Conservation (phyloP, 495 filamentous ascomycete genomes). For the Jackrogersella multiformis region DNA sequence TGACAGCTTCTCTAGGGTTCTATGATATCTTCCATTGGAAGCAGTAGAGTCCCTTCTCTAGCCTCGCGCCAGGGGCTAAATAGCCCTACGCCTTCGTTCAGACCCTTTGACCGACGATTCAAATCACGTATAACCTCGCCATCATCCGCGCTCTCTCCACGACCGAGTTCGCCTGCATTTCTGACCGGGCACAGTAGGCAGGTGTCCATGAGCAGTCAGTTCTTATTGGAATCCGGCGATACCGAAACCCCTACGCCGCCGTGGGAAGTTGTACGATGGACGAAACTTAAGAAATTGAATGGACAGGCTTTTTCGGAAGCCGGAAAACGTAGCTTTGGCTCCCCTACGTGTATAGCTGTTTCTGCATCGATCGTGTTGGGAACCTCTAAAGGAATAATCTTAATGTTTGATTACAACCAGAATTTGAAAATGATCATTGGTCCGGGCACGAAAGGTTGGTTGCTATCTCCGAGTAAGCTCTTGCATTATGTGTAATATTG, state of each 20-base stretch:
- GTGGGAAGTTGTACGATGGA: conserved; percentile 98
- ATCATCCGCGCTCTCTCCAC: conserved; percentile 62
- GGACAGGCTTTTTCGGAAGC: conserved; percentile 93
- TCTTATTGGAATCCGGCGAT: conserved; percentile 65
- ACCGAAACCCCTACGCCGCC: conserved; percentile 75
- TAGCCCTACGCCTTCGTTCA: conserved; percentile 79
- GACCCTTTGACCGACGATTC: conserved; percentile 94
- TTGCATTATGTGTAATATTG: conserved; percentile 27
- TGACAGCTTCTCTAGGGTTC: conserved; percentile 70
- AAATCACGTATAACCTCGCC: conserved; percentile 80
- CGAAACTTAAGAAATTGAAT: conserved; percentile 87
- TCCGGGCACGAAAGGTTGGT: conserved; percentile 87
- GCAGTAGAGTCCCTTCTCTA: conserved; percentile 62
- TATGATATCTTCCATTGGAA: conserved; percentile 76
- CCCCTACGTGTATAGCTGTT: conserved; percentile 88
- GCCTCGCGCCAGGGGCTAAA: conserved; percentile 57
- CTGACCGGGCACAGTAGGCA: conserved; percentile 78
- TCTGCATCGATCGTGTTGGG: conserved; percentile 91
- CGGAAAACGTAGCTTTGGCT: conserved; percentile 90
- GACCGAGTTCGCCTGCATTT: conserved; percentile 82
- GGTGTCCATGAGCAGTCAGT: conserved; percentile 71
- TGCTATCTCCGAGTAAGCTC: neutral
- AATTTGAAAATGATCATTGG: conserved; percentile 93
- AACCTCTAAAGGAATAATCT: conserved; percentile 90
- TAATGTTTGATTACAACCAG: conserved; percentile 97